phyloP scores from a whole-genome alignment of 139 green algal species.

The Deuterostichococcus epilithicus region DNA sequence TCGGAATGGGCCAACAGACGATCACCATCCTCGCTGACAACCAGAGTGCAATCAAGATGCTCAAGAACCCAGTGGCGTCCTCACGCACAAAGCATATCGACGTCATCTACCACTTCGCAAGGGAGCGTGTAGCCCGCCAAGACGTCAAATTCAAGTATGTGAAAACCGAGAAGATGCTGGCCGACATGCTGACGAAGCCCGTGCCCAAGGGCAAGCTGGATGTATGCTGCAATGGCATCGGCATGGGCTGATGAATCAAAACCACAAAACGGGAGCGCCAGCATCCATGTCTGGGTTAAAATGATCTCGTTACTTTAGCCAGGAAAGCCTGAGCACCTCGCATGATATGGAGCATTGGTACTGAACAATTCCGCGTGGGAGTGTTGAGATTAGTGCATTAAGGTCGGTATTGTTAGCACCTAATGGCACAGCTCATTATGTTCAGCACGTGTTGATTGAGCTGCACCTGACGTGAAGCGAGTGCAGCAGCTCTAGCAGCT shows the following conservation, averaged over 20 bases:
- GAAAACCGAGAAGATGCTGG: conserved; percentile 16
- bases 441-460: too few species aligned
- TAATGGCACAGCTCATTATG: too few species aligned
- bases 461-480: too few species aligned
- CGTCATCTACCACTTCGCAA: conserved; percentile 27
- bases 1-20: conserved; percentile 2
- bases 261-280: not conserved
- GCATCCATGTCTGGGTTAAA: too few species aligned
- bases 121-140: conserved; percentile 13
- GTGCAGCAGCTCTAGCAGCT: too few species aligned
- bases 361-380: too few species aligned
- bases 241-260: not conserved
- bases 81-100: conserved; percentile 43
- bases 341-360: too few species aligned
- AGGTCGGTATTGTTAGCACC: too few species aligned
- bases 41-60: conserved; percentile 29
- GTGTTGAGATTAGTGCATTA: too few species aligned
- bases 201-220: conserved; percentile 16
- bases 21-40: conserved; percentile 28
- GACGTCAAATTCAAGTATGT: conserved; percentile 24
- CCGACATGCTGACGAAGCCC: conserved; percentile 32
- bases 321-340: too few species aligned
- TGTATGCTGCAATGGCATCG: conserved; percentile 13
- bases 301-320: too few species aligned
- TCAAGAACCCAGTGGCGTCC: conserved; percentile 21